phyloP scores from a whole-genome alignment of 495 filamentous ascomycete species.

The Penicillium angulare region DNA sequence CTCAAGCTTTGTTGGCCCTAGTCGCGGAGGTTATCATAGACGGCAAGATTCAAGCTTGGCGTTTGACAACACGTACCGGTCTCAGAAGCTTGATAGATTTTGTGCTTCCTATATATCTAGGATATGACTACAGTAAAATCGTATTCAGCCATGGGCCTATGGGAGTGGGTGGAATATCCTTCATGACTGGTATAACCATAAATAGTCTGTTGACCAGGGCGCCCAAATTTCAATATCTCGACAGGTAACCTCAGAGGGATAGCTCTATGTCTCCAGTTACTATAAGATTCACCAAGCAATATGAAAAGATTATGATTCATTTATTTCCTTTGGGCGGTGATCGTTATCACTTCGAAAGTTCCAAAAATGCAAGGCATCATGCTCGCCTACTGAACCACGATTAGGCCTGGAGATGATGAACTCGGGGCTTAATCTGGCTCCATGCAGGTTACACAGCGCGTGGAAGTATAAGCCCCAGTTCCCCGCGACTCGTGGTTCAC shows the following conservation, averaged over 20 bases:
- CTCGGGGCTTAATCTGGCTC: conserved; percentile 6
- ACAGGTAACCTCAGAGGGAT: neutral
- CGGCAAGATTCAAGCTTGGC: neutral
- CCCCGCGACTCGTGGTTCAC: conserved; percentile 25
- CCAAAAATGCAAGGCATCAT: neutral
- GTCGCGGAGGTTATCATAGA: neutral
- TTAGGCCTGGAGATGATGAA: too few relatives aligned
- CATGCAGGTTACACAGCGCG: conserved; percentile 18
- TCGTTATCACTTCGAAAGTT: too few relatives aligned
- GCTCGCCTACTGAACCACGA: neutral
- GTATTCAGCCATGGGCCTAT: conserved; percentile 13
- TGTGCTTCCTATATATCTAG: neutral
- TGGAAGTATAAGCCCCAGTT: conserved; percentile 28
- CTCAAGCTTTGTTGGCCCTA: too few relatives aligned
- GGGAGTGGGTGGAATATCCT: conserved; percentile 14
- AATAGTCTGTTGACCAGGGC: conserved; percentile 9
- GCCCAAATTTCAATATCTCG: conserved; percentile 16
- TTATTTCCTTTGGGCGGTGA: too few relatives aligned
- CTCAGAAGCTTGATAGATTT: conserved; percentile 1
- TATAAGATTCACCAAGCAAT: too few relatives aligned
- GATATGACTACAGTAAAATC: neutral
- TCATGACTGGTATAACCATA: conserved; percentile 11
- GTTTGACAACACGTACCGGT: neutral
- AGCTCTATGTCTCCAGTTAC: too few relatives aligned
- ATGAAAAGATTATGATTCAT: too few relatives aligned